phyloP scores from a whole-genome alignment of 1,139 yeast genomes.

The Taiozyma onychis region DNA sequence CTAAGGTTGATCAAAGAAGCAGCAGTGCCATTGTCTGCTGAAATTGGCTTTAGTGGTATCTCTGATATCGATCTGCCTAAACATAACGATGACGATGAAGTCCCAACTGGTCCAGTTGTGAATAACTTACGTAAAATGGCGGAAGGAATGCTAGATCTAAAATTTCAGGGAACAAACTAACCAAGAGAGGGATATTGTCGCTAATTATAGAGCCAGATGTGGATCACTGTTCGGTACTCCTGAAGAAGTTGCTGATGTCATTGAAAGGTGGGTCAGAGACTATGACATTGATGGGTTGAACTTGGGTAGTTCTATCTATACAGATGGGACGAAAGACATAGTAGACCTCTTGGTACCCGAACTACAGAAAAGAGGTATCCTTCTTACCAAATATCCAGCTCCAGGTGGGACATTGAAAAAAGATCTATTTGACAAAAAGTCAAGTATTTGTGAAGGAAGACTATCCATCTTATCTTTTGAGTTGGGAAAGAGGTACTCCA shows the following conservation, averaged over 20 bases:
- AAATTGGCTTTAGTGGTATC: conserved; percentile 23
- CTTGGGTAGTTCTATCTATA: conserved; percentile 28
- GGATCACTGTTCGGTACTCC: conserved; percentile 8
- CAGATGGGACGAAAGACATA: conserved; percentile 31
- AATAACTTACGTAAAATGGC: conserved; percentile 2
- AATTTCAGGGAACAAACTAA: not conserved
- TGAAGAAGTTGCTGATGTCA: conserved; percentile 21
- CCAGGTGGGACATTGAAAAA: conserved; percentile 25
- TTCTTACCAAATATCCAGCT: conserved; percentile 29
- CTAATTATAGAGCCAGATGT: conserved; percentile 1
- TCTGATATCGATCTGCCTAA: conserved; percentile 26
- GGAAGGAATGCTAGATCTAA: conserved; percentile 4
- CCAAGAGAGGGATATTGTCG: conserved; percentile 1
- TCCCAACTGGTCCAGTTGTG: conserved; percentile 4
- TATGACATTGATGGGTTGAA: conserved; percentile 34
- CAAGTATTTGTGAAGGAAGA: conserved; percentile 27
- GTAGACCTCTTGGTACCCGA: conserved; percentile 32
- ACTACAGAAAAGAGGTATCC: conserved; percentile 29
- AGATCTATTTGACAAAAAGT: conserved; percentile 15
- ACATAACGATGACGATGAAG: conserved; percentile 21
- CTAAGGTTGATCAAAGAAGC: conserved; percentile 25
- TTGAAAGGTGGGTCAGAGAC: conserved; percentile 30
- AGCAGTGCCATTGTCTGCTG: conserved; percentile 23
- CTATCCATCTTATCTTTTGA: conserved; percentile 36
- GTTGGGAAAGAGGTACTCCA: conserved; percentile 35